Percentiles rank a stretch among this genome's conserved stretches.
Conservation (phyloP, 257 asterid species). For the Solanum bulbocastanum region DNA sequence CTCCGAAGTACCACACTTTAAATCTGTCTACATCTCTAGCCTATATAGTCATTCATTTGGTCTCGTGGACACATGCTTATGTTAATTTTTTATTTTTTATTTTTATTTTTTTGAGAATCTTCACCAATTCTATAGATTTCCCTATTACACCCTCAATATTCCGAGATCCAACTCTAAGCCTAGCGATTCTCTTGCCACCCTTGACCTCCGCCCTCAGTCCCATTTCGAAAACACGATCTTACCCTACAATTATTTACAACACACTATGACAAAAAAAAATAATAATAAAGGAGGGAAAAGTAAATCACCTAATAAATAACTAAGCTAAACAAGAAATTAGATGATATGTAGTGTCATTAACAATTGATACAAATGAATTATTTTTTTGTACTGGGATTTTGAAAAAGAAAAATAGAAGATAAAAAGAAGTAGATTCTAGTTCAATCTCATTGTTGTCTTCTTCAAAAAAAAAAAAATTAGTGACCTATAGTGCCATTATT, state of each 20-base stretch:
- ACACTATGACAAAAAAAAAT: neutral
- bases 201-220: neutral
- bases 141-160: neutral
- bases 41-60: neutral
- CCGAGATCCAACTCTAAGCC: neutral
- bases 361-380: neutral
- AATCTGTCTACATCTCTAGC: neutral
- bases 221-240: neutral
- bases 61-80: neutral
- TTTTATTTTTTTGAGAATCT: neutral
- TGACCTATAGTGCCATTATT: neutral
- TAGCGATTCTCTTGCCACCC: neutral
- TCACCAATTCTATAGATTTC: neutral
- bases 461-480: neutral
- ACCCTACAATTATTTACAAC: neutral
- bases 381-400: neutral
- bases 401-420: neutral
- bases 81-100: neutral
- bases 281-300: neutral
- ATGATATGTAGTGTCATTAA: neutral
- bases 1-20: neutral
- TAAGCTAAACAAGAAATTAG: neutral
- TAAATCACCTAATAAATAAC: neutral
- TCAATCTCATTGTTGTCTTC: neutral
- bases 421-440: neutral